Evolutionary conservation across 768 basidiomycete genomes (phyloP).

Genomic region (Thelephora ganbajun): DNA sequence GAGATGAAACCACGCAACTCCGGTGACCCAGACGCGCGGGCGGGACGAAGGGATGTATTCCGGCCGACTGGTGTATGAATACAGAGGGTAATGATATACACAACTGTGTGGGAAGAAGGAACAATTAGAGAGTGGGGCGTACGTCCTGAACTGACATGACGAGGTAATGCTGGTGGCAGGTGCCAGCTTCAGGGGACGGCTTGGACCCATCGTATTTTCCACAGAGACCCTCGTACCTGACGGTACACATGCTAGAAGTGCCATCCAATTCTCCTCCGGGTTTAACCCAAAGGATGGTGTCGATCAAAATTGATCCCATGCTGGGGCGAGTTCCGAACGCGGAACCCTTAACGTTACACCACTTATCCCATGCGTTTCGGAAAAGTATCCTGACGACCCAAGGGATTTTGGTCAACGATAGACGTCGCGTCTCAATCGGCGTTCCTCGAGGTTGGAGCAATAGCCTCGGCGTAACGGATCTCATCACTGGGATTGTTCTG

Average conservation of each 20-base stretch:
- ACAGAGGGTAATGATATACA: no score
- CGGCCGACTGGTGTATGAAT: no score
- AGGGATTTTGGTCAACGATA: conserved; percentile 55
- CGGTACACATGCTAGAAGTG: conserved; percentile 38
- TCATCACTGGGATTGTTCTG: conserved; percentile 48
- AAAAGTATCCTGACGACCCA: conserved; percentile 41
- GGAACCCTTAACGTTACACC: conserved; percentile 50
- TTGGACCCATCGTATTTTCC: no score
- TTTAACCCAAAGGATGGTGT: conserved; percentile 54
- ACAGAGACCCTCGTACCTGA: conserved; percentile 29
- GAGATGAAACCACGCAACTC: no score
- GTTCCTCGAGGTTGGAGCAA: conserved; percentile 29
- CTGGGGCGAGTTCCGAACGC: conserved; percentile 48
- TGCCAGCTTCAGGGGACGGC: no score
- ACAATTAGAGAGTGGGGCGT: no score
- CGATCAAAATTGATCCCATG: conserved; percentile 40
- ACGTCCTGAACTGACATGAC: no score
- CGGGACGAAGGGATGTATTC: no score
- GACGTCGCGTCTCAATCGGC: conserved; percentile 44
- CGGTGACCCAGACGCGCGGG: no score
- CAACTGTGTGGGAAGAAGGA: no score
- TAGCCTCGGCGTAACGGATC: conserved; percentile 43
- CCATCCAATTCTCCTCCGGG: conserved; percentile 59
- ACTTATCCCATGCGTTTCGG: conserved; percentile 48
- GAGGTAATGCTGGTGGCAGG: no score